These are phyloP conservation scores for Cercophora newfieldiana DNA, from an alignment of 495 filamentous ascomycete genomes.

Conservation along the genomic window DNA sequence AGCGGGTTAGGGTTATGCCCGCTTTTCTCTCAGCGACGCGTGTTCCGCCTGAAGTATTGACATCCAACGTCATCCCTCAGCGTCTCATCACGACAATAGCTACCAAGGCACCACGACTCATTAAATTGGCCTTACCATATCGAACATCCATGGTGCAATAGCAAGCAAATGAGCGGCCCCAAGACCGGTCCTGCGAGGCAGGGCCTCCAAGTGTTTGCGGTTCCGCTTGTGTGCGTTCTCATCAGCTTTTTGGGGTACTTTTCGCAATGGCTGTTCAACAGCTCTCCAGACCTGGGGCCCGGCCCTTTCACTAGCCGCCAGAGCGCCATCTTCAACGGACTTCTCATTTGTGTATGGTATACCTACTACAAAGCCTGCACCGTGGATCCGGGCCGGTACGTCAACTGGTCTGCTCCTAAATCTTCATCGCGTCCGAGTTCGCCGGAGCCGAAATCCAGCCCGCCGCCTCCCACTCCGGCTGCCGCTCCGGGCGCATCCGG, in stretches of 20 bases:
- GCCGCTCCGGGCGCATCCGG: slow-evolving; percentile 8
- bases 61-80: background rate
- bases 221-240: slow-evolving; percentile 66
- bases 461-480: slow-evolving; percentile 25
- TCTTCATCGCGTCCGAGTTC: slow-evolving; percentile 15
- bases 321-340: slow-evolving; percentile 68
- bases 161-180: slow-evolving; percentile 24
- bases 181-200: slow-evolving; percentile 31
- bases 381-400: slow-evolving; percentile 70
- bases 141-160: slow-evolving; percentile 12
- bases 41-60: background rate
- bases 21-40: background rate
- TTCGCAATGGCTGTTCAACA: slow-evolving; percentile 79
- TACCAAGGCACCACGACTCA: background rate
- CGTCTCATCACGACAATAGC: background rate
- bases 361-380: slow-evolving; percentile 76
- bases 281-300: slow-evolving; percentile 59
- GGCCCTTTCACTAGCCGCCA: slow-evolving; percentile 63
- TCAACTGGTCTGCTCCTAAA: slow-evolving; percentile 37
- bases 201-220: slow-evolving; percentile 53
- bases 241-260: slow-evolving; percentile 80
- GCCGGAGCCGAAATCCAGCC: slow-evolving; percentile 22
- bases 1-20: background rate
- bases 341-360: slow-evolving; percentile 72
- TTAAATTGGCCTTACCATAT: background rate